Evolutionary conservation across 2,329 filamentous ascomycete genomes (phyloP), one percentile per base, ranked within the genome.

Genomic region (Neoscytalidium dimidiatum): DNA sequence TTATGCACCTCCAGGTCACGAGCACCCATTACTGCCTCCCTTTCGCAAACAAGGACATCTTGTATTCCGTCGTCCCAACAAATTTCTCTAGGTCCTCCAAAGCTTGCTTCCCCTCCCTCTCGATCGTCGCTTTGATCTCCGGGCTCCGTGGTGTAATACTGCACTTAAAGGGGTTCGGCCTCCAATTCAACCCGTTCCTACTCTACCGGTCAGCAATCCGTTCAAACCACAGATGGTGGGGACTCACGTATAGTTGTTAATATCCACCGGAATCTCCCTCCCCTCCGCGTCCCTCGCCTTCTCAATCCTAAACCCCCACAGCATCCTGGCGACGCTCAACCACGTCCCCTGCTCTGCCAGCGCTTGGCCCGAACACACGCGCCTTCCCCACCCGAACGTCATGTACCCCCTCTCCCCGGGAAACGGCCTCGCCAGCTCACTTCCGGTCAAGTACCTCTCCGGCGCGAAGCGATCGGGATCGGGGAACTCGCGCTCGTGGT

Each of bases 301-400:
- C 61, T 78, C 72, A 64, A 87, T 82, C 63, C 79, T 78, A 69
- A 87, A 88, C 0, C 79, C 85, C 84, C 86, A 88, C 6, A 88
- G 75, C 29, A 88, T 69, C 14, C 86, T 76, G 8, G 84, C 83
- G 49, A 88, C 78, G 0, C 83, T 86, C 69, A 88, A 82, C 80
- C 84, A 88, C 0, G 84, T 84, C 5, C 85, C 84, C 69, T 87
- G 84, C 72, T 88, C 86, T 1, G 86, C 86, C 19, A 88, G 76
- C 61, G 86, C 83, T 31, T 85, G 83, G 0, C 86, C 86, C 3
- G 83, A 85, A 71, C 86, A 89, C 48, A 87, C 80, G 26, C 86
- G 78, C 5, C 85, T 78, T 1, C 86, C 85, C 8, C 82, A 82
- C 21, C 86, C 85, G 63, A 86, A 88, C 0, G 78, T 80, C 71